A percentile compares a stretch with the other conserved stretches of the same genome.
These are phyloP conservation scores for Hemisphaericaspora nanyangensis DNA, from an alignment of 805 yeast species.

Conservation along the genomic window DNA sequence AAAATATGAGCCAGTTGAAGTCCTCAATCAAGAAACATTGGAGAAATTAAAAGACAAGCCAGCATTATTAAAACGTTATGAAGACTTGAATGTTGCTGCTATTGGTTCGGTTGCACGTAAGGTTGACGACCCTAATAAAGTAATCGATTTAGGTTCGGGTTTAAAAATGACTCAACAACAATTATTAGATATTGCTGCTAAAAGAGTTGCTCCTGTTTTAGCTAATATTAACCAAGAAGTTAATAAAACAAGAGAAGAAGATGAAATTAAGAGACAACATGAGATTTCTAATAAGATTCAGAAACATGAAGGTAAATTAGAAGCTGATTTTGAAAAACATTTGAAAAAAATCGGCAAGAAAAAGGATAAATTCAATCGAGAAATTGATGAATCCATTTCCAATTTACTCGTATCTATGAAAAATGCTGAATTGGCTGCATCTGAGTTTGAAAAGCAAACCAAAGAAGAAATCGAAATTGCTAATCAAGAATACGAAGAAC, in stretches of 20 bases:
- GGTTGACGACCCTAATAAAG: conserved; percentile 47
- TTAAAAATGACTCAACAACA: conserved; percentile 52
- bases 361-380: conserved; percentile 37
- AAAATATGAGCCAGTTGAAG: conserved; percentile 31
- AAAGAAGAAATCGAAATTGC: conserved; percentile 43
- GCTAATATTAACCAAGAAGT: conserved; percentile 50
- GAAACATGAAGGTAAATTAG: conserved; percentile 33
- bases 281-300: conserved; percentile 33
- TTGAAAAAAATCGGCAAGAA: conserved; percentile 34
- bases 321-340: conserved; percentile 33
- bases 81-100: conserved; percentile 48
- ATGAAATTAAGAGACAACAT: conserved; percentile 38
- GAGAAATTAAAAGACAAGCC: conserved; percentile 46
- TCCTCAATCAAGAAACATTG: conserved; percentile 34
- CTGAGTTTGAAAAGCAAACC: conserved; percentile 38
- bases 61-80: conserved; percentile 43
- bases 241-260: conserved; percentile 39
- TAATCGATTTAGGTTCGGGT: conserved; percentile 52
- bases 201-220: conserved; percentile 53
- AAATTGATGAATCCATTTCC: conserved; percentile 31
- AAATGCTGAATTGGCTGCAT: conserved; percentile 30
- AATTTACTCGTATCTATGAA: conserved; percentile 19
- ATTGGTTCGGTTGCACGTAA: conserved; percentile 40
- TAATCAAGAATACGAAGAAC: conserved; percentile 39
- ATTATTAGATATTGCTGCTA: conserved; percentile 51